Evolutionary conservation across 1,139 yeast species (phyloP).

Genomic region (Taiozyma sp.): DNA sequence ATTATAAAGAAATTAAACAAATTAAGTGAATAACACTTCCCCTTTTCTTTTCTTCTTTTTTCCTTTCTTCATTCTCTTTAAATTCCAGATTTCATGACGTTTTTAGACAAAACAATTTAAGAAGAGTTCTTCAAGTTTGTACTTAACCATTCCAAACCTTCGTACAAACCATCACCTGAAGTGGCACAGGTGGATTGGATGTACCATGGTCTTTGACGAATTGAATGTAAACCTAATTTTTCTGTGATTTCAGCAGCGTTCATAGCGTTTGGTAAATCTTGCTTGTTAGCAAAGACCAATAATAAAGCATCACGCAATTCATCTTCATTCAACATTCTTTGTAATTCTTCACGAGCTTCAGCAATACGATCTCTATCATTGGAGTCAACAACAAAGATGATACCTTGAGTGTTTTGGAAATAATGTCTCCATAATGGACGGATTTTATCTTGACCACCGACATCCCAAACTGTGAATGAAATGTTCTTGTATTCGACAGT

Average conservation of each 20-base stretch:
- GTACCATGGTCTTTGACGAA: conserved; percentile 88
- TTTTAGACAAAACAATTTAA: conserved; percentile 12
- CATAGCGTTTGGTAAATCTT: conserved; percentile 90
- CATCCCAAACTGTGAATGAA: conserved; percentile 95
- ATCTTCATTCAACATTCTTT: conserved; percentile 91
- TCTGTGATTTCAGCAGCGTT: conserved; percentile 87
- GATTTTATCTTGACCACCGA: conserved; percentile 95
- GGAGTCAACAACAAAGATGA: conserved; percentile 87
- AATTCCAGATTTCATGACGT: neutral
- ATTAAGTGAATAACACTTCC: neutral
- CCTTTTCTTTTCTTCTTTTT: neutral
- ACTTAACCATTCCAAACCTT: conserved; percentile 88
- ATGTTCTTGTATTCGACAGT: conserved; percentile 93
- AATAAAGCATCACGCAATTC: conserved; percentile 88
- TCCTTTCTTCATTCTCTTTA: conserved; percentile 1
- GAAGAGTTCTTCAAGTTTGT: conserved; percentile 72
- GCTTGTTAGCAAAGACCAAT: conserved; percentile 88
- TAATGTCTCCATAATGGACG: conserved; percentile 96
- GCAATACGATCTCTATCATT: conserved; percentile 92
- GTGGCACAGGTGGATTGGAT: conserved; percentile 88
- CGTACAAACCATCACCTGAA: conserved; percentile 87
- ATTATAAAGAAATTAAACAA: neutral
- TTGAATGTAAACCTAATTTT: conserved; percentile 74
- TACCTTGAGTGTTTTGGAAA: conserved; percentile 92
- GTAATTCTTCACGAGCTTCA: conserved; percentile 91